These are phyloP conservation scores for Pyrenula massariospora DNA, from an alignment of 495 filamentous ascomycete genomes.

Conservation along the genomic window DNA sequence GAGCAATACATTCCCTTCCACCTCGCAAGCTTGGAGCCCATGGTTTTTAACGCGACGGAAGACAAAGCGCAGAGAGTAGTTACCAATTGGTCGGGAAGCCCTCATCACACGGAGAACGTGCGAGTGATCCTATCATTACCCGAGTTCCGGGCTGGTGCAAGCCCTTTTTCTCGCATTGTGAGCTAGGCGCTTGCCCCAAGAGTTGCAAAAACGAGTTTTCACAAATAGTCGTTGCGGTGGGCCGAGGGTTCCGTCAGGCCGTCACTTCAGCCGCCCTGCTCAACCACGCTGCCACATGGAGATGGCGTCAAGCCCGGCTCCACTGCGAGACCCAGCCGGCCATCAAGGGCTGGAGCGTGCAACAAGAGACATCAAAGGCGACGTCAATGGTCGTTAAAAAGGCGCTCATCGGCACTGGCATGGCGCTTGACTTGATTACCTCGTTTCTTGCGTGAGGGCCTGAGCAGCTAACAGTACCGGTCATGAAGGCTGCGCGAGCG, in stretches of 20 bases:
- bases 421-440: no score
- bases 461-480: no score
- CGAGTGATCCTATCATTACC: not conserved
- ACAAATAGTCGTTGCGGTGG: not conserved
- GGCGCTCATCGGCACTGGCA: no score
- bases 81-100: no score
- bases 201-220: not conserved
- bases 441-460: no score
- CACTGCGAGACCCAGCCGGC: not conserved
- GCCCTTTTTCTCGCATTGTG: not conserved
- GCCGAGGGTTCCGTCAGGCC: not conserved
- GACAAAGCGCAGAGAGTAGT: no score
- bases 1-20: no score
- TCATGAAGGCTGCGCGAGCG: no score
- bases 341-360: not conserved
- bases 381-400: not conserved
- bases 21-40: no score
- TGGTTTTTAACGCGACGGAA: no score
- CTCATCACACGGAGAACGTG: no score
- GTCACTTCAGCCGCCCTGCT: not conserved
- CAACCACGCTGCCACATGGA: not conserved
- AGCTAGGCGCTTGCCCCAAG: not conserved
- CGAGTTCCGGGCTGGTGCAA: not conserved
- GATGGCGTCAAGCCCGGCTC: not conserved
- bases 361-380: no score